Evolutionary conservation across 805 yeast genomes (phyloP), one percentile per base, ranked within the genome.

Genomic region (Candida ulmi): DNA sequence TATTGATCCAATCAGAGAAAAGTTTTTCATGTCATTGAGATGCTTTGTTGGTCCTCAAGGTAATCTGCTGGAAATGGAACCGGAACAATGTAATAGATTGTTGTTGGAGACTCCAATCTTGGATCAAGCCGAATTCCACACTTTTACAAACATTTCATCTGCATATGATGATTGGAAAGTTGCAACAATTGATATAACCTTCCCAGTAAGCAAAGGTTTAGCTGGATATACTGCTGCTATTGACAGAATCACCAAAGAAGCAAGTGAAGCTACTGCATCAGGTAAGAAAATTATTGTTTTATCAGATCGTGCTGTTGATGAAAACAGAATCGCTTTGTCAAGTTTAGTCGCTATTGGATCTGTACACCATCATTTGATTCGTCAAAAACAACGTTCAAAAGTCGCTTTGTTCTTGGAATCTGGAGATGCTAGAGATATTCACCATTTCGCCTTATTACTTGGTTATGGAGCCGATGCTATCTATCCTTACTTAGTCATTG

Each of bases 1-100:
- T 37, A 93, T 91, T 59, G 99, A 91, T 62, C 98, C 99, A 38
- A 93, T 91, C 54, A 82, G 98, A 63, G 99, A 91, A 68, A 82
- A 83, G 43, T 86, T 91, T 52, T 98, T 93, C 57, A 91, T 91
- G 99, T 87, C 96, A 11, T 74, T 93, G 51, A 96, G 91, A 63
- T 91, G 99, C 67, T 88, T 85, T 63, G 81, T 91, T 55, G 99
- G 99, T 40, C 98, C 98, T n/a, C 98, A 93, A 64, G 98, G 96
- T 42, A 91, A 91, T 61, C 67, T 91, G 48, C 74, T 91, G 57
- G 98, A 93, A 63, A 88, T 88, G 90, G 80, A 83, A 56, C 81
- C 96, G 9, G 72, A 74, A 41, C 98, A 93, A 69, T 91, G 97
- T 72, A 84, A 90, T 68, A 75, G 98, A 51, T 71, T 91, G 57